Percentiles rank a stretch among this genome's conserved stretches.
Evolutionary conservation across 176 grass and related monocot species (phyloP).

Genomic region (Dendrocalamus sinicus): DNA sequence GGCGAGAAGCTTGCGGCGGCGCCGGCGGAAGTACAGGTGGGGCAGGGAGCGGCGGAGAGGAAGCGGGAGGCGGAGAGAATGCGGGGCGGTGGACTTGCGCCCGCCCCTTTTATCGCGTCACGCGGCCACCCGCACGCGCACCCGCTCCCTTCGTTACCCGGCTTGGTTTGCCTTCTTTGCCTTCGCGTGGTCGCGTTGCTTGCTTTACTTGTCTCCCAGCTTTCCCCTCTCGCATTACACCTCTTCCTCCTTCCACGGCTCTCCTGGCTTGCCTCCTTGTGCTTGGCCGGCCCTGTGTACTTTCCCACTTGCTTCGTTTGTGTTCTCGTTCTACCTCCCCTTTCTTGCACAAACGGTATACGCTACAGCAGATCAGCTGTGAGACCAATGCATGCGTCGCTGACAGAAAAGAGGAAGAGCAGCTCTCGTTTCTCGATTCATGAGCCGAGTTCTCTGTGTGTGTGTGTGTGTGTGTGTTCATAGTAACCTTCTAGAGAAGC

Average conservation of each 20-base stretch:
- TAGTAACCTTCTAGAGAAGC: too few species aligned
- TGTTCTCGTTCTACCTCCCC: not conserved
- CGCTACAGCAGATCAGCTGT: not conserved
- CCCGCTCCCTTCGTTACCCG: too few species aligned
- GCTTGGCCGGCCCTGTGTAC: not conserved
- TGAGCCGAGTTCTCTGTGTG: too few species aligned
- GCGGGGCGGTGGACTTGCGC: not conserved
- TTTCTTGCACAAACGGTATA: not conserved
- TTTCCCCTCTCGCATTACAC: too few species aligned
- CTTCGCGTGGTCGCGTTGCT: not conserved
- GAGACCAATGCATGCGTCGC: too few species aligned
- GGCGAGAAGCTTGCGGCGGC: not conserved
- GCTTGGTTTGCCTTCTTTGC: not conserved
- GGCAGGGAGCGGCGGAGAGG: too few species aligned
- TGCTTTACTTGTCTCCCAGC: not conserved
- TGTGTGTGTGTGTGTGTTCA: too few species aligned
- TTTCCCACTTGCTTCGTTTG: not conserved
- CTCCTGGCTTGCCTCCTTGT: not conserved
- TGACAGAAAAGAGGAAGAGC: too few species aligned
- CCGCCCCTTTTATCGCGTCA: not conserved
- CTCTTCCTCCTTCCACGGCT: not conserved
- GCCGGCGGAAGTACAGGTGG: not conserved
- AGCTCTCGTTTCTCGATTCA: too few species aligned
- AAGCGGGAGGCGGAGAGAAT: not conserved
- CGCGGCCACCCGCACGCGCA: not conserved